Conservation (phyloP, 805 yeast species). For the Candida michaelii region DNA sequence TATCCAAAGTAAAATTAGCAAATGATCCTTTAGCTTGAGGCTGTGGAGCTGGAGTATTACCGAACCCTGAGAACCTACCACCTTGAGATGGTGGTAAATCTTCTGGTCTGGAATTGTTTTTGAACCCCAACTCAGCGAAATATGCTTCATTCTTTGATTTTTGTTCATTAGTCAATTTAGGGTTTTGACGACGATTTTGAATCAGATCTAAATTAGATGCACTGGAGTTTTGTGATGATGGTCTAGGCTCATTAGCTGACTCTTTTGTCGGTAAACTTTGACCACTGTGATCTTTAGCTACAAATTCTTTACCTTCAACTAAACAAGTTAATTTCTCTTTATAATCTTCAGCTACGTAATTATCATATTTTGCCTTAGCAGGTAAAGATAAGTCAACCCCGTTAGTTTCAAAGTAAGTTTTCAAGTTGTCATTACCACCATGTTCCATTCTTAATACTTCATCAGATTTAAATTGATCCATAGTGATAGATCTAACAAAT, state of each 20-base stretch:
- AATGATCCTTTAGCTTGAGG: slow-evolving; percentile 38
- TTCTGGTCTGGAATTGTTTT: slow-evolving; percentile 71
- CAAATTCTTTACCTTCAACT: slow-evolving; percentile 71
- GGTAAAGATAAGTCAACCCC: slow-evolving; percentile 68
- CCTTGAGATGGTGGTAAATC: slow-evolving; percentile 90
- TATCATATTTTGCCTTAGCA: slow-evolving; percentile 76
- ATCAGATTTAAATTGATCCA: slow-evolving; percentile 97
- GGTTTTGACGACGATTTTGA: slow-evolving; percentile 44
- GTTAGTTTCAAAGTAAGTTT: slow-evolving; percentile 63
- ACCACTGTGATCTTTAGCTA: slow-evolving; percentile 59
- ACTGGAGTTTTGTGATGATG: slow-evolving; percentile 2
- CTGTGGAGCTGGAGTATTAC: slow-evolving; percentile 65
- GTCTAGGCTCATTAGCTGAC: slow-evolving; percentile 6
- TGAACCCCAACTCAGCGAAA: slow-evolving; percentile 75
- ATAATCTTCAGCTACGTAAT: slow-evolving; percentile 92
- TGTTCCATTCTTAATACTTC: slow-evolving; percentile 88
- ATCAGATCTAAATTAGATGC: slow-evolving; percentile 21
- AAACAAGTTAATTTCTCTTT: slow-evolving; percentile 74
- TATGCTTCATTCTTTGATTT: slow-evolving; percentile 74
- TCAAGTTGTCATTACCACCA: slow-evolving; percentile 86
- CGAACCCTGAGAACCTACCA: slow-evolving; percentile 90
- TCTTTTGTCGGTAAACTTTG: slow-evolving; percentile 35
- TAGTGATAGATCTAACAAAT: slow-evolving; percentile 93
- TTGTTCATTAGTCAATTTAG: slow-evolving; percentile 31
- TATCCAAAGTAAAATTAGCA: slow-evolving; percentile 61